Conservation (phyloP, 1,284 basidiomycete genomes). For the Ceratobasidium sp. region DNA sequence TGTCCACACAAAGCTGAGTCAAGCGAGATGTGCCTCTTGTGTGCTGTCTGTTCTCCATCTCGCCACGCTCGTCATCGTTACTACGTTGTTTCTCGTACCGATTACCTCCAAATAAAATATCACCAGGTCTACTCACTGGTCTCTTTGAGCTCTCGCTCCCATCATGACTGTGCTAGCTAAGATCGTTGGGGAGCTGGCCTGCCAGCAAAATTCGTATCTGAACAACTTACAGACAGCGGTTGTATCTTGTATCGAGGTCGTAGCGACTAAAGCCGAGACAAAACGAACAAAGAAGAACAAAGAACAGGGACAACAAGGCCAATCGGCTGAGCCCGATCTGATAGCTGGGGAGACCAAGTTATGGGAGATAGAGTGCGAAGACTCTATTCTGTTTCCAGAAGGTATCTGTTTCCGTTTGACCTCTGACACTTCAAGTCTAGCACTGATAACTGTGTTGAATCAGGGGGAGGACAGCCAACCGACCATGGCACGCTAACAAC, state of each 20-base stretch:
- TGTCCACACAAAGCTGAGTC: conserved; percentile 6
- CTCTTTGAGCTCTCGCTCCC: neutral
- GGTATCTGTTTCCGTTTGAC: conserved; percentile 1
- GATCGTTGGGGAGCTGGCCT: conserved; percentile 39
- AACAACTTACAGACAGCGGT: conserved; percentile 31
- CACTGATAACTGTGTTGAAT: too few relatives aligned
- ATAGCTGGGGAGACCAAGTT: neutral
- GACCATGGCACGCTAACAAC: conserved; percentile 29
- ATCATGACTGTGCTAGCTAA: neutral
- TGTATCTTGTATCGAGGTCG: conserved; percentile 35
- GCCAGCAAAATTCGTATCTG: conserved; percentile 41
- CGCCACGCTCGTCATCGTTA: too few relatives aligned
- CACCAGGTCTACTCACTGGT: too few relatives aligned
- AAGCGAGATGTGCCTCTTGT: neutral
- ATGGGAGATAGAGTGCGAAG: conserved; percentile 42
- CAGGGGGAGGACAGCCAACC: conserved; percentile 40
- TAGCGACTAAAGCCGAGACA: conserved; percentile 11
- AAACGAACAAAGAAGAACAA: conserved; percentile 40
- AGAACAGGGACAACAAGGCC: neutral
- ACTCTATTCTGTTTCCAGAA: conserved; percentile 39
- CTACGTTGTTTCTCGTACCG: neutral
- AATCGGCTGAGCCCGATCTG: neutral
- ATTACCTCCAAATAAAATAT: too few relatives aligned
- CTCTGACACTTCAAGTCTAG: too few relatives aligned
- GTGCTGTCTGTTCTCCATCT: neutral